Conservation (phyloP, 345 rosid species). For the Rhodomyrtus tomentosa region DNA sequence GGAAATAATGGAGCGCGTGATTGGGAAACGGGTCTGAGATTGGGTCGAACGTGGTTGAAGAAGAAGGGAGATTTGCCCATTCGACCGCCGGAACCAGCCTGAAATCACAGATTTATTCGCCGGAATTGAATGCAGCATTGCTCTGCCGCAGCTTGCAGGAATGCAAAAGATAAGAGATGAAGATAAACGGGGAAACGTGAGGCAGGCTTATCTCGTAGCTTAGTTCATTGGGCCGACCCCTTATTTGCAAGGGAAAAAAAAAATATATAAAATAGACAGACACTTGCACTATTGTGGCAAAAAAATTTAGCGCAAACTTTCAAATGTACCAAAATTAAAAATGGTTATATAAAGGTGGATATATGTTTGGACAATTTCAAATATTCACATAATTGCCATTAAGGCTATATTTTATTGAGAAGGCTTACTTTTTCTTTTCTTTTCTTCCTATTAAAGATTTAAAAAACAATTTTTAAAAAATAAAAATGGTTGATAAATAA, state of each 20-base stretch:
- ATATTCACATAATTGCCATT: not conserved
- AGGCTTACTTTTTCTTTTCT: too few relatives aligned
- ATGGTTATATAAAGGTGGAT: too few relatives aligned
- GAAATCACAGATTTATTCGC: not conserved
- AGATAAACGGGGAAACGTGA: not conserved
- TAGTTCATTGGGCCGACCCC: not conserved
- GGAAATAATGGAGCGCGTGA: not conserved
- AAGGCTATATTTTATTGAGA: not conserved
- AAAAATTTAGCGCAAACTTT: not conserved
- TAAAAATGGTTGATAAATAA: too few relatives aligned
- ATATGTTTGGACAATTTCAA: not conserved
- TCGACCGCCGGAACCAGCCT: not conserved
- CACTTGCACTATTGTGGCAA: not conserved
- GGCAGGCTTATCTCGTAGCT: not conserved
- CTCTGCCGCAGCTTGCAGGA: not conserved
- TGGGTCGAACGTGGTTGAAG: not conserved
- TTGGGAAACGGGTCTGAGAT: not conserved
- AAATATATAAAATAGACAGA: not conserved
- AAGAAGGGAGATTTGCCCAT: not conserved
- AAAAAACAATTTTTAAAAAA: too few relatives aligned
- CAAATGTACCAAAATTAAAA: not conserved
- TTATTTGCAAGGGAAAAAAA: not conserved
- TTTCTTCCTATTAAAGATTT: too few relatives aligned
- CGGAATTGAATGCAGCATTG: not conserved
- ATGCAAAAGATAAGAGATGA: not conserved